A percentile compares a stretch with the other conserved stretches of the same genome.
Conservation (phyloP, 805 yeast species). For the Sugiyamaella floridensis region DNA sequence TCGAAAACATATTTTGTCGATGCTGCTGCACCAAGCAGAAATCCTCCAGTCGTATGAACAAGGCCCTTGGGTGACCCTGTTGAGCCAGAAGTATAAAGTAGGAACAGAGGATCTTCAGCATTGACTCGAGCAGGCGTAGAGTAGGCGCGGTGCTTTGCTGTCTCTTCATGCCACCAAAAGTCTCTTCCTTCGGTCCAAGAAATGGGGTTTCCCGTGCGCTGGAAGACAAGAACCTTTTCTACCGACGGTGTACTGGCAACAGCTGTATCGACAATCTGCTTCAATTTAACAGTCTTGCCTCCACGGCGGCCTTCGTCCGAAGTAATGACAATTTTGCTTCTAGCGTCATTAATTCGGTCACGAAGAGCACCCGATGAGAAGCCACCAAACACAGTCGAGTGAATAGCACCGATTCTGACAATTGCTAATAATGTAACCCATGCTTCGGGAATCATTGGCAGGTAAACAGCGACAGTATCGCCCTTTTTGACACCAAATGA, state of each 20-base stretch:
- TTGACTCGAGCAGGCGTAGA: conserved; percentile 80
- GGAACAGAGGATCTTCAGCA: conserved; percentile 90
- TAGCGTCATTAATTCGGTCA: conserved; percentile 87
- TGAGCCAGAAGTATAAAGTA: conserved; percentile 95
- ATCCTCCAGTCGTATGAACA: conserved; percentile 92
- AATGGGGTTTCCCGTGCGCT: conserved; percentile 76
- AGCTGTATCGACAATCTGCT: conserved; percentile 93
- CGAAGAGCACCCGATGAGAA: conserved; percentile 86
- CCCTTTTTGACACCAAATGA: conserved; percentile 88
- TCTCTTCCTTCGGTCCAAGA: conserved; percentile 78
- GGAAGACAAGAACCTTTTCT: conserved; percentile 75
- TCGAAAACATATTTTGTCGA: conserved; percentile 93
- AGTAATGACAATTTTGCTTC: conserved; percentile 80
- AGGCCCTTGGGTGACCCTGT: conserved; percentile 99
- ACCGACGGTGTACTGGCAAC: conserved; percentile 63
- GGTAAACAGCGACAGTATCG: conserved; percentile 91
- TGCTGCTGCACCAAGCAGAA: conserved; percentile 83
- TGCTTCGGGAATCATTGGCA: conserved; percentile 98
- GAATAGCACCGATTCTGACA: conserved; percentile 90
- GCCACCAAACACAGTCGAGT: conserved; percentile 95
- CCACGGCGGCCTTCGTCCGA: conserved; percentile 96
- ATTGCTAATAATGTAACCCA: conserved; percentile 90
- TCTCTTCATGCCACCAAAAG: conserved; percentile 92
- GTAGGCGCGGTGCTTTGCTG: conserved; percentile 73
- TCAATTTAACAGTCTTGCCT: conserved; percentile 85